These are phyloP conservation scores for Mariannaea sp. DNA, from an alignment of 2,329 filamentous ascomycete species.

Conservation along the genomic window DNA sequence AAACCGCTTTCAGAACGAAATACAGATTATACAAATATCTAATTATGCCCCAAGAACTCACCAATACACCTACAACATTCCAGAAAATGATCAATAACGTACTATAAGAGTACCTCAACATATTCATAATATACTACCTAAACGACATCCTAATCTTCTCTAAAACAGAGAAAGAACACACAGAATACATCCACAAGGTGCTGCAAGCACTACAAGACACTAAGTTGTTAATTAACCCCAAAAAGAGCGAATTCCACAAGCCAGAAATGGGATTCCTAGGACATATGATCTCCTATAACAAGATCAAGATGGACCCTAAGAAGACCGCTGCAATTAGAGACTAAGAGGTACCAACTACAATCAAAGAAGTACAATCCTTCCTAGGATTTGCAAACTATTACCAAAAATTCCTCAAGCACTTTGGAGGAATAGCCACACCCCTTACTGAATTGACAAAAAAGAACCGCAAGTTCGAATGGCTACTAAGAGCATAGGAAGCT, in stretches of 20 bases:
- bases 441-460: conserved; percentile 17
- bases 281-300: neutral
- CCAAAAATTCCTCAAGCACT: conserved; percentile 24
- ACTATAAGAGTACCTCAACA: conserved; percentile 22
- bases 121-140: conserved; percentile 21
- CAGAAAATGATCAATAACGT: conserved; percentile 28
- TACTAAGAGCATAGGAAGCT: conserved; percentile 12
- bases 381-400: conserved; percentile 25
- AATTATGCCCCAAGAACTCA: conserved; percentile 39
- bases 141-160: conserved; percentile 32
- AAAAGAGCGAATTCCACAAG: neutral
- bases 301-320: conserved; percentile 21
- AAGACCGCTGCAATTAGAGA: conserved; percentile 22
- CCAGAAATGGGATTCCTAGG: neutral
- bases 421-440: conserved; percentile 6
- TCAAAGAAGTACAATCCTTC: conserved; percentile 27
- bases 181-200: too few species aligned
- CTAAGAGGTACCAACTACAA: neutral
- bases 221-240: neutral
- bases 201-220: neutral
- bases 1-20: conserved; percentile 41
- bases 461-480: conserved; percentile 24
- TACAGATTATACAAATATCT: conserved; percentile 43
- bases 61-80: conserved; percentile 26
- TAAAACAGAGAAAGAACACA: conserved; percentile 1